Base-by-base conservation (phyloP, 345 rosid genomes). In the Dovyalis caffra region DNA sequence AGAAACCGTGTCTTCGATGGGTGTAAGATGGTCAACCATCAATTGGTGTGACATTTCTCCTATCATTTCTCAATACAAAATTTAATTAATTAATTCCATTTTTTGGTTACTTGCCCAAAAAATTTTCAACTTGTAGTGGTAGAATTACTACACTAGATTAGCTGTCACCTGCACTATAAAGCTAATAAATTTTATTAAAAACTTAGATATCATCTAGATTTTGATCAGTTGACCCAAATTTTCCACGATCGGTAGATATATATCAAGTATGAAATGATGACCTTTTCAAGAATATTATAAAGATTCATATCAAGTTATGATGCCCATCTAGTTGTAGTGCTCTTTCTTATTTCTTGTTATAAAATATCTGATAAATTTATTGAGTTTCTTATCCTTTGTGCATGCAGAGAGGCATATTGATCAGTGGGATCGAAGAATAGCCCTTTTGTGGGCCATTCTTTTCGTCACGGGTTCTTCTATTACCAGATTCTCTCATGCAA, bases 381-480 rank as follows among this genome's bases (percentile, higher is more conserved):
- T 3, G n/a, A 28, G 37, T 33, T 29, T 4, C 28, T 51, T 51
- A 49, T 37, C 53, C 64, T 16, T 26, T 60, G 73, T 49, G 58
- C 47, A 61, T 37, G 62, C 40, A 62, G 71, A 75, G 76, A 45
- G 34, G 37, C 29, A 64, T 40, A 45, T 47, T 56, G 79, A 68
- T 77, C 63, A 33, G 53, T 70, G 72, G n/a, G 69, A 69, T 31
- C 51, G 43, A 71, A 40, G 65, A 28, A 69, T n/a, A 25, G 67
- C 57, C 20, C 49, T 56, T 40, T 28, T 29, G 75, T 72, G 87
- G 87, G 86, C 81, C 85, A 85, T 63, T 74, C 33, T 57, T 72
- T 64, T 35, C 70, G 76, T 87, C 90, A 87, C 88, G 88, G 90
- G 90, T 80, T 82, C 75, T 76, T 72, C 88, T 87, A 81, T 83